Conservation (phyloP, 495 filamentous ascomycete species). For the Podospora australis region DNA sequence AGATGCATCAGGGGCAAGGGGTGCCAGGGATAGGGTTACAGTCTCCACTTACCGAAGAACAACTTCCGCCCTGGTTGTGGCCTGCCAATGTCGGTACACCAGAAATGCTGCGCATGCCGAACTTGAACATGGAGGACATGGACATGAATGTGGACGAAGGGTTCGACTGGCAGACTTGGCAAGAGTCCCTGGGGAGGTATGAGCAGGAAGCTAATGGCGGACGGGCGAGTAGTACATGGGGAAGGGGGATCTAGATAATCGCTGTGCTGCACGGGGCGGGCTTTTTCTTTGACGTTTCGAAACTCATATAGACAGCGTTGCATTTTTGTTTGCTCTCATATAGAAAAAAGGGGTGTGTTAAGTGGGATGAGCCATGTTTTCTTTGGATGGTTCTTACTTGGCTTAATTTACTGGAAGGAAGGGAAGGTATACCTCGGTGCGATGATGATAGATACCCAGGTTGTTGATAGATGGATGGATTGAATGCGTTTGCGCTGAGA, state of each 20-base stretch:
- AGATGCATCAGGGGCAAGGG: constrained; percentile 4
- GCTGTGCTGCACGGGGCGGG: not conserved
- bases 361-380: not conserved
- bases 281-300: not conserved
- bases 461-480: not conserved
- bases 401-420: not conserved
- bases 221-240: constrained; percentile 16
- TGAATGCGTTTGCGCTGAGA: too few species aligned
- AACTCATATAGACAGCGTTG: not conserved
- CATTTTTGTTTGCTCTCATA: not conserved
- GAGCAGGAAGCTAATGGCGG: constrained; percentile 27
- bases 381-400: not conserved
- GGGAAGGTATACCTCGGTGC: not conserved
- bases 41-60: constrained; percentile 10
- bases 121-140: constrained; percentile 27
- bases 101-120: constrained; percentile 13
- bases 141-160: constrained; percentile 37
- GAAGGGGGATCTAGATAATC: constrained; percentile 4
- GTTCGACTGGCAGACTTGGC: constrained; percentile 45
- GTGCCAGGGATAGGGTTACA: constrained; percentile 1
- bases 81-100: constrained; percentile 13
- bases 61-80: constrained; percentile 43
- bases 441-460: not conserved
- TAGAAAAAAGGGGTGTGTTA: too few species aligned
- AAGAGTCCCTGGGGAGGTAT: constrained; percentile 32